Conservation (phyloP, 768 basidiomycete species). For the Suillus alpinus region DNA sequence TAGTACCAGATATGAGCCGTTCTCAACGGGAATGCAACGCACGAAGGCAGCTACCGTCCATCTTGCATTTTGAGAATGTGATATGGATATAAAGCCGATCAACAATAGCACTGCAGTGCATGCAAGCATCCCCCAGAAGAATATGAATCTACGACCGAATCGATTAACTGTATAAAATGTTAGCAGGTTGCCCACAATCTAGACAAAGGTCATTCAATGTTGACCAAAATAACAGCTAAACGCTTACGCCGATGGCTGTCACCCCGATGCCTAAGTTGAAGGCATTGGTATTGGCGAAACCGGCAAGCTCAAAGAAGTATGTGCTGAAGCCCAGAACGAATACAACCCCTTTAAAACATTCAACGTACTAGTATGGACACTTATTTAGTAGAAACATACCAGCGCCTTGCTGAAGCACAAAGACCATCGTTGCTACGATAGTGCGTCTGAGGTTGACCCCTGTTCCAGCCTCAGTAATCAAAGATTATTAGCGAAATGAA, state of each 20-base stretch:
- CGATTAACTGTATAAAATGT: conserved; percentile 24
- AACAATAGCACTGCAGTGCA: conserved; percentile 21
- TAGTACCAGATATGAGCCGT: neutral
- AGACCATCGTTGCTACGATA: conserved; percentile 28
- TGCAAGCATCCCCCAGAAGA: conserved; percentile 26
- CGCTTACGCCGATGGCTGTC: conserved; percentile 24
- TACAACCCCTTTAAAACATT: conserved; percentile 18
- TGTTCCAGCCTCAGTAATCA: neutral
- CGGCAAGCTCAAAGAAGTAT: conserved; percentile 37
- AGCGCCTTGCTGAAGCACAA: conserved; percentile 25
- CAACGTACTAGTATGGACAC: neutral
- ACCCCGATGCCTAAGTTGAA: conserved; percentile 31
- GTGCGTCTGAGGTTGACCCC: conserved; percentile 25
- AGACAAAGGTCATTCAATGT: neutral
- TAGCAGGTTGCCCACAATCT: conserved; percentile 26
- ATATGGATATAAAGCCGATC: conserved; percentile 29
- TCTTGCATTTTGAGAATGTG: conserved; percentile 13
- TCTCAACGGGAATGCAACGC: neutral
- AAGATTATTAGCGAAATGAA: neutral
- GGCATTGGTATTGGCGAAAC: conserved; percentile 25
- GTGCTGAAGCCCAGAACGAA: conserved; percentile 28
- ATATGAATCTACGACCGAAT: conserved; percentile 23
- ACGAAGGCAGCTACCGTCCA: conserved; percentile 24
- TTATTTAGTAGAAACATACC: conserved; percentile 11
- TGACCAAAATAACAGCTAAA: neutral